Percentiles rank a stretch among this genome's conserved stretches.
These are phyloP conservation scores for Xylariaceae sp. DNA, from an alignment of 2,329 filamentous ascomycete genomes.

Conservation along the genomic window DNA sequence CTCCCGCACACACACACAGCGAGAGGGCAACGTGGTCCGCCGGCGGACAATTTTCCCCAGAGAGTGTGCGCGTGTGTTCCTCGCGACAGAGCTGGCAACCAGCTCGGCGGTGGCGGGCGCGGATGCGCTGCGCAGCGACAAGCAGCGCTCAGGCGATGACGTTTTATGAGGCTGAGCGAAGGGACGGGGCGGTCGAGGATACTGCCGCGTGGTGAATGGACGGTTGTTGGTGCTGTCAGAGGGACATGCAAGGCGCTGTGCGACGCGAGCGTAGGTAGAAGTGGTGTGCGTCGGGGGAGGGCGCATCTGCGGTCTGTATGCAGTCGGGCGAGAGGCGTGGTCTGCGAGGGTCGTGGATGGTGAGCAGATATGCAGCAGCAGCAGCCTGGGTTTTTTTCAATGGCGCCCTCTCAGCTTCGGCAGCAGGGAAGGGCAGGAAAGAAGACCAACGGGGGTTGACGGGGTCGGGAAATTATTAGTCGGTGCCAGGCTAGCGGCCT, in stretches of 20 bases:
- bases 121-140: no score
- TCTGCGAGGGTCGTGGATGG: no score
- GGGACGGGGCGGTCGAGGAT: no score
- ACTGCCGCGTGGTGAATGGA: no score
- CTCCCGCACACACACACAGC: no score
- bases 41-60: not conserved
- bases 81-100: not conserved
- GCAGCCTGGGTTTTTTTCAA: not conserved
- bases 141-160: no score
- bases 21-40: no score
- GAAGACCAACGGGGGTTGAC: constrained; percentile 7
- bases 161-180: no score
- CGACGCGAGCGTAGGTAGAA: constrained; percentile 1
- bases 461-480: constrained; percentile 22
- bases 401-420: not conserved
- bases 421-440: constrained; percentile 1
- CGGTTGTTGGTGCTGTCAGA: no score
- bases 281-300: constrained; percentile 3
- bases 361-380: not conserved
- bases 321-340: constrained; percentile 4
- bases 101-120: not conserved
- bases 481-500: constrained; percentile 6
- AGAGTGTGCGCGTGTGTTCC: not conserved
- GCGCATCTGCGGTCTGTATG: no score
- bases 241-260: no score